A percentile compares a stretch with the other conserved stretches of the same genome.
Evolutionary conservation across 2,329 filamentous ascomycete genomes (phyloP).

Genomic region (Chaetomium olivaceum): DNA sequence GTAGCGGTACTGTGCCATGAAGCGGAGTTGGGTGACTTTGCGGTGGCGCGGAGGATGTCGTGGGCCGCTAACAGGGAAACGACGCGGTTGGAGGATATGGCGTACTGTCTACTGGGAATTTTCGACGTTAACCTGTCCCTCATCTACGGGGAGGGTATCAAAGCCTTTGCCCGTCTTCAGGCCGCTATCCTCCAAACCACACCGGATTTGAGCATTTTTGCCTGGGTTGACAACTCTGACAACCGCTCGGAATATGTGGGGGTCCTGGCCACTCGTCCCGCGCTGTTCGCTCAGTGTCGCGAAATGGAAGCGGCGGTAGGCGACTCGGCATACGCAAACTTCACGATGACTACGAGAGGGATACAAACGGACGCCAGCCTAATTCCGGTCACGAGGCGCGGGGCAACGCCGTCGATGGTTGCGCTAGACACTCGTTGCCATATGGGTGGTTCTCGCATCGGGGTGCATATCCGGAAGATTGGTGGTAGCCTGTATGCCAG

Average conservation of each 20-base stretch:
- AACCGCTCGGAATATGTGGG: not conserved
- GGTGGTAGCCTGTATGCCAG: constrained; percentile 8
- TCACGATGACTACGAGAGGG: constrained; percentile 6
- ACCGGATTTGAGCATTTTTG: constrained; percentile 9
- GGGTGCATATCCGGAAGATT: constrained; percentile 1
- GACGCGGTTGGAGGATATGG: constrained; percentile 10
- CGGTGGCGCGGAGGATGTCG: constrained; percentile 7
- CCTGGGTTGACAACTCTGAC: not conserved
- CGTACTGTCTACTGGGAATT: constrained; percentile 14
- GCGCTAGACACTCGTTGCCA: not conserved
- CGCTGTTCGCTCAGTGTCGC: not conserved
- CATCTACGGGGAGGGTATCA: constrained; percentile 14
- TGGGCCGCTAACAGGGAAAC: constrained; percentile 6
- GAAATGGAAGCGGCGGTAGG: not conserved
- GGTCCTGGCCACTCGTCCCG: not conserved
- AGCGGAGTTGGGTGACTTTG: not conserved
- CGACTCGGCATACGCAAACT: constrained; percentile 8
- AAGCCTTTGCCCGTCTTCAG: constrained; percentile 6
- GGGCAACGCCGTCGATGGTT: not conserved
- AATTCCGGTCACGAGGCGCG: not conserved
- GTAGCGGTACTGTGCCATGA: not conserved
- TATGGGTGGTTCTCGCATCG: not conserved
- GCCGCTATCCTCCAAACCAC: not conserved
- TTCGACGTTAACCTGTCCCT: constrained; percentile 14
- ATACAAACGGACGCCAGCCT: constrained; percentile 11